phyloP scores from a whole-genome alignment of 441 rosid genomes.

The Raphanus hybrid region DNA sequence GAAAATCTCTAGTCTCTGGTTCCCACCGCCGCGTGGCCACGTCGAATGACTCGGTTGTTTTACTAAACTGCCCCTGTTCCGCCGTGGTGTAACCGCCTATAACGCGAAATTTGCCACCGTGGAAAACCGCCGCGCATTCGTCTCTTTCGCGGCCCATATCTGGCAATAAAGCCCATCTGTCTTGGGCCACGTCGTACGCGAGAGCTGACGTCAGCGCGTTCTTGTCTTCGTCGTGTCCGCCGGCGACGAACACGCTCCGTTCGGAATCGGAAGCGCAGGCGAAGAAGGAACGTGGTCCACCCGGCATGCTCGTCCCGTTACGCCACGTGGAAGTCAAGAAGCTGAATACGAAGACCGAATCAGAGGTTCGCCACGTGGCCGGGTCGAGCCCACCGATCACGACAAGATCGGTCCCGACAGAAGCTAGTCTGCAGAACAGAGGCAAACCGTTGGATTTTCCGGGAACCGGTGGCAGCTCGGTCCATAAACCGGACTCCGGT shows the following conservation, averaged over 20 bases:
- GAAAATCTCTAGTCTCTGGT: slow-evolving; percentile 32
- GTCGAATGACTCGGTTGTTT: slow-evolving; percentile 52
- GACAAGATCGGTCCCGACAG: slow-evolving; percentile 65
- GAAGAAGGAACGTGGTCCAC: slow-evolving; percentile 57
- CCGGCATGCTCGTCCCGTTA: slow-evolving; percentile 66
- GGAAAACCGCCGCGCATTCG: slow-evolving; percentile 64
- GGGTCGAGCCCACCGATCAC: slow-evolving; percentile 75
- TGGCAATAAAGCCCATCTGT: slow-evolving; percentile 60
- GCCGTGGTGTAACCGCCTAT: slow-evolving; percentile 68
- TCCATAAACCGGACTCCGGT: slow-evolving; percentile 57
- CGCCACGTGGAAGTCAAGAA: slow-evolving; percentile 65
- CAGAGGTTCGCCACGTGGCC: slow-evolving; percentile 54
- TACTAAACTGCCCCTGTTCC: slow-evolving; percentile 67
- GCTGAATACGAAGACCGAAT: slow-evolving; percentile 54
- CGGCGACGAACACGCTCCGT: slow-evolving; percentile 67
- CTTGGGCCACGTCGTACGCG: slow-evolving; percentile 55
- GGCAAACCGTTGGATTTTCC: slow-evolving; percentile 57
- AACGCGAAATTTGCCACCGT: slow-evolving; percentile 58
- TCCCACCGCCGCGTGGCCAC: slow-evolving; percentile 51
- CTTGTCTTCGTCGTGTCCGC: slow-evolving; percentile 73
- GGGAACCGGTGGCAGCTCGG: slow-evolving; percentile 59
- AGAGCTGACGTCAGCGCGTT: slow-evolving; percentile 63
- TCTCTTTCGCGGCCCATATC: slow-evolving; percentile 70
- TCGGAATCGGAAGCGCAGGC: slow-evolving; percentile 66
- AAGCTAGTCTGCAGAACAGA: slow-evolving; percentile 59